phyloP scores from a whole-genome alignment of 1,284 basidiomycete species.

The Boletus semigastroideus region DNA sequence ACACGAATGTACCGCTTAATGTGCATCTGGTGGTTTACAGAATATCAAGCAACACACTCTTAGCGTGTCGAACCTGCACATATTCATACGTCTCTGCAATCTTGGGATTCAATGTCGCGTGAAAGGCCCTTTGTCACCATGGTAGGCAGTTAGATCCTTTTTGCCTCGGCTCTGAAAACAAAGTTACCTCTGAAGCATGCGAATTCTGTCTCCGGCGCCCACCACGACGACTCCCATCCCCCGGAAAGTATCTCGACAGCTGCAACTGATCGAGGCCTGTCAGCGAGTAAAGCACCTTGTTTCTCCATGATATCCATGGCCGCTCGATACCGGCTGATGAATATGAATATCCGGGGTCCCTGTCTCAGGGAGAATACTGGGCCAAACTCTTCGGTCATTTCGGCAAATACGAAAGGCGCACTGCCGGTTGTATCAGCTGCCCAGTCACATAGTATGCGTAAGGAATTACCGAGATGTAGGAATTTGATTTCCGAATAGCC shows the following conservation, averaged over 20 bases:
- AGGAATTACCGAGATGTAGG: slow-evolving; percentile 12
- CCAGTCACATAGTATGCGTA: no score
- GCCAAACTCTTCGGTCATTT: slow-evolving; percentile 19
- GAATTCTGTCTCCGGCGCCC: slow-evolving; percentile 7
- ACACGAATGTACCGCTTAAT: slow-evolving; percentile 29
- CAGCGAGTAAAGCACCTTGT: no score
- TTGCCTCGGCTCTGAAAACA: no score
- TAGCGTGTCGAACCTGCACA: slow-evolving; percentile 46
- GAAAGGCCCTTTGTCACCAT: slow-evolving; percentile 42
- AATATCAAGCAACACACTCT: slow-evolving; percentile 52
- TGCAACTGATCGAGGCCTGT: not conserved
- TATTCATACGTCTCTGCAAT: slow-evolving; percentile 46
- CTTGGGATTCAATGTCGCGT: slow-evolving; percentile 52
- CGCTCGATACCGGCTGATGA: slow-evolving; percentile 6
- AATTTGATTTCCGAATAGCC: slow-evolving; percentile 15
- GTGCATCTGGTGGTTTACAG: slow-evolving; percentile 49
- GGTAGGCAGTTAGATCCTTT: not conserved
- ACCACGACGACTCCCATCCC: not conserved
- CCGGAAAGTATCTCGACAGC: not conserved
- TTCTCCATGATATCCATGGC: no score
- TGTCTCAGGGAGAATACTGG: slow-evolving; percentile 22
- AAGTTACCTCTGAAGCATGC: slow-evolving; percentile 10
- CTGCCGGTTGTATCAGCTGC: slow-evolving; percentile 1
- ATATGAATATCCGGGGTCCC: slow-evolving; percentile 9
- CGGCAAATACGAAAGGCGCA: slow-evolving; percentile 15